A percentile compares a stretch with the other conserved stretches of the same genome.
These are phyloP conservation scores for Neofusicoccum sp. DNA, from an alignment of 2,329 filamentous ascomycete genomes.

Conservation along the genomic window DNA sequence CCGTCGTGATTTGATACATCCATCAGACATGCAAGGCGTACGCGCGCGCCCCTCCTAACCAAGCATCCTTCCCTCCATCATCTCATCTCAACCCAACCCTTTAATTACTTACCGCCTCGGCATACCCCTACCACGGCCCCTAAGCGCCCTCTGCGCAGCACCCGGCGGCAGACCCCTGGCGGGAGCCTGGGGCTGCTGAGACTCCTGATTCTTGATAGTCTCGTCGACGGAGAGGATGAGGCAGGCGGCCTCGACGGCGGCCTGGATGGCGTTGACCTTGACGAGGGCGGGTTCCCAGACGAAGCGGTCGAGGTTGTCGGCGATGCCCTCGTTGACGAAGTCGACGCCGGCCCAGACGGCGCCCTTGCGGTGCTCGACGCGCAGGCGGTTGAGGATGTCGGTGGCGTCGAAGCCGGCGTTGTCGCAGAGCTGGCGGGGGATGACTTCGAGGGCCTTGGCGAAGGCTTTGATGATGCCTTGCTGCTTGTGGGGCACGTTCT, in stretches of 20 bases:
- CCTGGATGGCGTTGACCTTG: conserved; percentile 96
- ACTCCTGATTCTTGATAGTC: conserved; percentile 98
- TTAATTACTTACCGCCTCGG: conserved; percentile 62
- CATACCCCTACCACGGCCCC: conserved; percentile 82
- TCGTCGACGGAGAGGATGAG: conserved; percentile 95
- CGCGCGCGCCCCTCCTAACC: background rate
- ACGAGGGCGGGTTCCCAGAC: conserved; percentile 97
- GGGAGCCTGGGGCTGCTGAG: conserved; percentile 76
- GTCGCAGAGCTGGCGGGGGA: conserved; percentile 95
- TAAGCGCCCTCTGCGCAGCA: conserved; percentile 83
- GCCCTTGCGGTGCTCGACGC: conserved; percentile 93
- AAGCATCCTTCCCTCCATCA: background rate
- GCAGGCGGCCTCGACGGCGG: conserved; percentile 91
- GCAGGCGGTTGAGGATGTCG: conserved; percentile 92
- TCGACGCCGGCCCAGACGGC: conserved; percentile 95
- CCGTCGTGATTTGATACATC: conserved; percentile 13
- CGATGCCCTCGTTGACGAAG: conserved; percentile 85
- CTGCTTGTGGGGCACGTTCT: conserved; percentile 90
- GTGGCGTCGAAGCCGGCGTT: conserved; percentile 98
- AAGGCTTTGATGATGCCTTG: conserved; percentile 98
- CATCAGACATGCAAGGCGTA: no score
- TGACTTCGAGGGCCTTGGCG: conserved; percentile 93
- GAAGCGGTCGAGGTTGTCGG: conserved; percentile 92
- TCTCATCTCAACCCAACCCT: background rate
- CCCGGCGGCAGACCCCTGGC: conserved; percentile 60